Evolutionary conservation across 2,329 filamentous ascomycete genomes (phyloP).

Genomic region (Fusarium verrucosum): DNA sequence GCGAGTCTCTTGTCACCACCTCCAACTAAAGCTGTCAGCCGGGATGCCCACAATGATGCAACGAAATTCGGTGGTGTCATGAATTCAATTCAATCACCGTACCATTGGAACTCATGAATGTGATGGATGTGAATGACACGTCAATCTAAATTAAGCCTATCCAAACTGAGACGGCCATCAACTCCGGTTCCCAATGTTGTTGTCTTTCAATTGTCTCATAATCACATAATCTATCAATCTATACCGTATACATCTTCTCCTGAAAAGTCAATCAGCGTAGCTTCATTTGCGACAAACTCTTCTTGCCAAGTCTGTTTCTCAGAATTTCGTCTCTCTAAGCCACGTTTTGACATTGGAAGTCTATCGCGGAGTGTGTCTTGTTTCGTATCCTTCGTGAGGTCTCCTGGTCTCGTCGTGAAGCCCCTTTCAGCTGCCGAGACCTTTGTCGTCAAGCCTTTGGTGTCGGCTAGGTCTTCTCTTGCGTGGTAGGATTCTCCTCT

Average conservation of each 20-base stretch:
- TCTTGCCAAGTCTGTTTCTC: constrained; percentile 28
- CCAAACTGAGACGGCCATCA: too few relatives aligned
- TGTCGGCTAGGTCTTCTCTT: constrained; percentile 9
- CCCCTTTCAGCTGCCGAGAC: not conserved
- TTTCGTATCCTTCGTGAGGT: not conserved
- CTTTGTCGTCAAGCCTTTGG: not conserved
- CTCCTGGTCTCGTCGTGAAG: not conserved
- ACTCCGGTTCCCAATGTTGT: not conserved
- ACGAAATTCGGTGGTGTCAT: too few relatives aligned
- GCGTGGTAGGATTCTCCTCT: constrained; percentile 13
- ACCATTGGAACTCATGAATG: too few relatives aligned
- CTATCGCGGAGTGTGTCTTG: constrained; percentile 7
- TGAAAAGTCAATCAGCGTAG: constrained; percentile 35
- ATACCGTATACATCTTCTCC: constrained; percentile 22
- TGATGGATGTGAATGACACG: too few relatives aligned
- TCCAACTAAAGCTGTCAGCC: too few relatives aligned
- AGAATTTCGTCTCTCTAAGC: constrained; percentile 16
- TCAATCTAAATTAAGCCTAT: too few relatives aligned
- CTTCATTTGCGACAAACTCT: constrained; percentile 32
- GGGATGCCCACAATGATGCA: too few relatives aligned
- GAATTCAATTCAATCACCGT: too few relatives aligned
- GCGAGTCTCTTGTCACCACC: too few relatives aligned
- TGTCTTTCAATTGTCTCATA: constrained; percentile 24
- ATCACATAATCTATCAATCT: constrained; percentile 26
- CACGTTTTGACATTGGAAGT: constrained; percentile 27